phyloP scores from a whole-genome alignment of 73 alveolate genomes.

The Blepharisma japonicum region DNA sequence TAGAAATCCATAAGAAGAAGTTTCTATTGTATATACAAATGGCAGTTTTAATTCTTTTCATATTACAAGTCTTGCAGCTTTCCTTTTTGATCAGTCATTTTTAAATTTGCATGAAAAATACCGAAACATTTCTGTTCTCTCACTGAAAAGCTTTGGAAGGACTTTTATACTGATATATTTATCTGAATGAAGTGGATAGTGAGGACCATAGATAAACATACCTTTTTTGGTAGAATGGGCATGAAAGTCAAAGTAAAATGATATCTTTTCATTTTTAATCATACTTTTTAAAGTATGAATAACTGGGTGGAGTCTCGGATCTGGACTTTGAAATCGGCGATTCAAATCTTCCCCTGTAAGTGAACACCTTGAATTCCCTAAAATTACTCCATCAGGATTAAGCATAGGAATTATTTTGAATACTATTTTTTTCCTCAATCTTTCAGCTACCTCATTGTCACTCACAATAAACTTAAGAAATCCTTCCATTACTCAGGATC shows the following conservation, averaged over 20 bases:
- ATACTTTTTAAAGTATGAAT: constrained; percentile 42
- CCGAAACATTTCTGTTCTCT: constrained; percentile 49
- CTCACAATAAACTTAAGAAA: constrained; percentile 56
- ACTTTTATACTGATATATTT: constrained; percentile 50
- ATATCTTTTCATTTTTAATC: constrained; percentile 45
- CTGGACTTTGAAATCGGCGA: constrained; percentile 51
- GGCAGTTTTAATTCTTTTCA: constrained; percentile 32
- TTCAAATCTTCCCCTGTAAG: constrained; percentile 75
- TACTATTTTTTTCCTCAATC: constrained; percentile 63
- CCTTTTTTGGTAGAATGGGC: constrained; percentile 64
- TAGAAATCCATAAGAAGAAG: constrained; percentile 49
- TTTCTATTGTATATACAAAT: constrained; percentile 44
- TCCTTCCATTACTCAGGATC: constrained; percentile 78
- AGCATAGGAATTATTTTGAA: constrained; percentile 86
- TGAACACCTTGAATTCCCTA: constrained; percentile 73
- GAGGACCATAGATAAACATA: constrained; percentile 60
- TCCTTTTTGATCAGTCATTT: constrained; percentile 45
- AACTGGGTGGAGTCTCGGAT: constrained; percentile 49
- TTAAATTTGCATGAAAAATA: constrained; percentile 57
- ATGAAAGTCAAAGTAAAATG: constrained; percentile 54
- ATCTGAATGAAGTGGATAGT: constrained; percentile 58
- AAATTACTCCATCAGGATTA: constrained; percentile 86
- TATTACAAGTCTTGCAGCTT: constrained; percentile 46
- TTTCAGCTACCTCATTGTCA: constrained; percentile 37
- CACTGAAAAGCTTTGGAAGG: constrained; percentile 48